Conservation (phyloP, 2,329 filamentous ascomycete genomes). For the Coniella lustricola region DNA sequence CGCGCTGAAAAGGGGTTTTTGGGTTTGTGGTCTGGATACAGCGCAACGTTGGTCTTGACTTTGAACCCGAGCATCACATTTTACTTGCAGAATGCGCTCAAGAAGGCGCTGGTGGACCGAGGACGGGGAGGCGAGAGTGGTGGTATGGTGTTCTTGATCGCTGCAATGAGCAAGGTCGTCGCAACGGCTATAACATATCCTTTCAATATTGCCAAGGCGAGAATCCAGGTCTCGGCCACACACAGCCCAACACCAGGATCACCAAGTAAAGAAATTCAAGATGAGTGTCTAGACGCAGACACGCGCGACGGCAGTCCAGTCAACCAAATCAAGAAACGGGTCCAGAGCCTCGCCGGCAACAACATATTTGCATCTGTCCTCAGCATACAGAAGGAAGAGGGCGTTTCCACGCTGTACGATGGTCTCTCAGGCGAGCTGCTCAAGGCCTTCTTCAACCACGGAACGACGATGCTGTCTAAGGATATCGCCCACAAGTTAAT, state of each 20-base stretch:
- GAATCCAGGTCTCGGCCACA: constrained; percentile 56
- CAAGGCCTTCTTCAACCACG: constrained; percentile 80
- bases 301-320: neutral
- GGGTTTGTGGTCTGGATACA: constrained; percentile 86
- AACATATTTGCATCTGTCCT: constrained; percentile 60
- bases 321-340: constrained; percentile 19
- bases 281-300: neutral
- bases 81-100: constrained; percentile 68
- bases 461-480: constrained; percentile 81
- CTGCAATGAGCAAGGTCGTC: constrained; percentile 70
- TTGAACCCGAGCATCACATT: constrained; percentile 85
- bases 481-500: constrained; percentile 67
- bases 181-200: constrained; percentile 78
- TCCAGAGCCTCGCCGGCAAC: constrained; percentile 23
- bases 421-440: constrained; percentile 70
- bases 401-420: constrained; percentile 62
- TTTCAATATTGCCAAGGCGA: constrained; percentile 75
- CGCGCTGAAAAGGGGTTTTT: constrained; percentile 59
- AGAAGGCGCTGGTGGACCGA: constrained; percentile 49
- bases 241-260: constrained; percentile 18
- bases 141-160: constrained; percentile 40
- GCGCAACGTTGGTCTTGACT: constrained; percentile 70
- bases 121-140: constrained; percentile 28
- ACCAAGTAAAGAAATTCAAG: constrained; percentile 20
- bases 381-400: constrained; percentile 55